A percentile compares a stretch with the other conserved stretches of the same genome.
These are phyloP conservation scores for Termitomyces heimii DNA, from an alignment of 768 basidiomycete species.

Conservation along the genomic window DNA sequence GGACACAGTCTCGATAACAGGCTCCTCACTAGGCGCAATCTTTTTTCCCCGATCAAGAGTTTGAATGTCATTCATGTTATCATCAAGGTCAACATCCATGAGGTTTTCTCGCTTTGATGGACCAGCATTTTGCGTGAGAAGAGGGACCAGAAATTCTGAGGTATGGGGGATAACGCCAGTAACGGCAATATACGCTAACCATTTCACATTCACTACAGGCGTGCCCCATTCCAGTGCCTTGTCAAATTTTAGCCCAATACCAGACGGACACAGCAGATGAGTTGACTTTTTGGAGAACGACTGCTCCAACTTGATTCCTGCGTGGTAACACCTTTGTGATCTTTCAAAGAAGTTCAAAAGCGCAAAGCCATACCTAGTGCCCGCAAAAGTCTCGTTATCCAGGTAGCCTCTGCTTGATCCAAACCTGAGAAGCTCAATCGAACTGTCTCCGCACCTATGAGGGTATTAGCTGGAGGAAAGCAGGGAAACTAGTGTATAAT, in stretches of 20 bases:
- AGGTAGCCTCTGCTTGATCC: conserved; percentile 61
- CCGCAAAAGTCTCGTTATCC: conserved; percentile 58
- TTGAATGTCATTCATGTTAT: conserved; percentile 16
- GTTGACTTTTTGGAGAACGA: conserved; percentile 67
- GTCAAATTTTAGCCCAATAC: conserved; percentile 65
- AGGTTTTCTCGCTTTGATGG: neutral
- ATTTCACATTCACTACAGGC: conserved; percentile 63
- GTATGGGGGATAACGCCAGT: conserved; percentile 41
- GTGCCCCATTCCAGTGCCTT: conserved; percentile 78
- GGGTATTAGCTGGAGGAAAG: neutral
- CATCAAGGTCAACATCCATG: conserved; percentile 7
- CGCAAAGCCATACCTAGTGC: conserved; percentile 50
- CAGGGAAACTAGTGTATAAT: neutral
- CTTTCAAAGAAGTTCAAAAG: neutral
- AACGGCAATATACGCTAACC: conserved; percentile 58
- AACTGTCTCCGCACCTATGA: conserved; percentile 49
- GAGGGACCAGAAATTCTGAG: conserved; percentile 25
- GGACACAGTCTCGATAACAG: conserved; percentile 1
- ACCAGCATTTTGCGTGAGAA: neutral
- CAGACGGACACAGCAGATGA: conserved; percentile 74
- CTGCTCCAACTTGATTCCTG: conserved; percentile 50
- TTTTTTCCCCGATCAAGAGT: conserved; percentile 20
- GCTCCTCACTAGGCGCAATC: conserved; percentile 20
- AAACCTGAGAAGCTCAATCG: conserved; percentile 71
- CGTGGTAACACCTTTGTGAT: neutral